Base-by-base conservation (phyloP, 768 basidiomycete species). In the Lentinula raphanica region DNA sequence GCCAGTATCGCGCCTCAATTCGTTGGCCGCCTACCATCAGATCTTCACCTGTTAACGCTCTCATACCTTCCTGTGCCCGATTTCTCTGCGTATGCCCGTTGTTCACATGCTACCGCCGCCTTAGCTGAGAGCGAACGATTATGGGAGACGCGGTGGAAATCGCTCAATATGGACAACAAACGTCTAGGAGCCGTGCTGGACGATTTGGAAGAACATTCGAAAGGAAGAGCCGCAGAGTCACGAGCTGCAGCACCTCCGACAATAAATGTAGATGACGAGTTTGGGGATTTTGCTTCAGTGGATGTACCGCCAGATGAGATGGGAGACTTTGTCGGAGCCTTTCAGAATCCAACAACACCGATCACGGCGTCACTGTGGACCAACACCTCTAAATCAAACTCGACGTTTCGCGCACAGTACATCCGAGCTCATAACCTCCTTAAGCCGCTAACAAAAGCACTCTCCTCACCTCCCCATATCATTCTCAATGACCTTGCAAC, bases 11-110 rank as follows among this genome's bases (percentile, higher is more conserved):
- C 56, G 29, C 71, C 64, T 25, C 70, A 64, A 23, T 76, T 79
- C 62, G 82, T 96, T 53, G 96, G 96, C 9, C 82, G 81, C 27
- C 82, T 97, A 12, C 94, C 96, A 4, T 77, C 81, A 19, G 85
- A 87, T 60, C 72, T 96, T 4, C 89, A 95, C 66, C 72, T 90
- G 25, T 74, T 87, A 45, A 78, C 98, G 60, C 76, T 97, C 60
- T 73, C 80, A 2, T 80, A 84, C 67, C 76, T 95, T 25, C 86
- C 94, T 6, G 71, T 98, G 17, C 84, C 89, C 17, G 94, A 96
- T 69, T 69, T 97, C 21, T 85, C 90, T 1, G 77, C 84, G 0
- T 92, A 95, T 64, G 84, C 87, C 5, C 79, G 84, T 46, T 78
- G 77, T 39, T 90, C 79, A 55, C 80, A 85, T 56, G 82, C 88